Evolutionary conservation across 2,329 filamentous ascomycete species (phyloP), one percentile per base, ranked within the genome.

Genomic region (Aspergillus transmontanensis): DNA sequence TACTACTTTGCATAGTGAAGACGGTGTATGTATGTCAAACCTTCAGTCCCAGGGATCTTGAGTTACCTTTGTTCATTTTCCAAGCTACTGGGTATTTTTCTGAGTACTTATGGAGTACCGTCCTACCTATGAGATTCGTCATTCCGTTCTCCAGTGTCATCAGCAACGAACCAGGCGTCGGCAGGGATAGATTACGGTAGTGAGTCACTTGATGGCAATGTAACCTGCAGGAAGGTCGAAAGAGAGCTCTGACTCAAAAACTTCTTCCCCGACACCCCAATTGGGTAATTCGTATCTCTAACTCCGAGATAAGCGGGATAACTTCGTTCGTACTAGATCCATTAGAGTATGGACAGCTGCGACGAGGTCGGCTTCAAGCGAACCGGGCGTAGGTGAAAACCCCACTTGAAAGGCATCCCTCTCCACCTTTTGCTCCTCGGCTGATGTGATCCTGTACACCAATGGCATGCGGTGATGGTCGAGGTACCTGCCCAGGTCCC

Each of bases 371-470:
- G 30, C 50, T n/a, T 32, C 26, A 34, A 32, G n/a, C 45, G 14
- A 46, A 51, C 23, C 28, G 26, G 16, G n/a, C 48, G 48, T 4
- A 21, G 19, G 12, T 53, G 21, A 19, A 43, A 56, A 46, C 60
- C 56, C 60, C 60, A 62, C 56, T 54, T 53, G 55, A 26, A 41
- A 48, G 16, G 48, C 39, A 28, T 58, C 11, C 54, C 36, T 55
- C 60, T 39, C 60, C 60, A 46, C 56, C 48, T 55, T 54, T 56
- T 53, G 39, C 14, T 26, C 21, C 34, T 55, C 51, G 16, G 16
- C 19, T 53, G 30, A 30, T 34, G 12, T 54, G 28, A 54, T 36
- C n/a, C 19, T 36, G 10, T 54, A 34, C 32, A 6, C 30, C 51
- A 50, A 50, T 50, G 46, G 12, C 10, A 50, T 30, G 16, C 16